These are phyloP conservation scores for Mucor sp. DNA, from an alignment of 371 early-diverging fungal species.

Conservation along the genomic window DNA sequence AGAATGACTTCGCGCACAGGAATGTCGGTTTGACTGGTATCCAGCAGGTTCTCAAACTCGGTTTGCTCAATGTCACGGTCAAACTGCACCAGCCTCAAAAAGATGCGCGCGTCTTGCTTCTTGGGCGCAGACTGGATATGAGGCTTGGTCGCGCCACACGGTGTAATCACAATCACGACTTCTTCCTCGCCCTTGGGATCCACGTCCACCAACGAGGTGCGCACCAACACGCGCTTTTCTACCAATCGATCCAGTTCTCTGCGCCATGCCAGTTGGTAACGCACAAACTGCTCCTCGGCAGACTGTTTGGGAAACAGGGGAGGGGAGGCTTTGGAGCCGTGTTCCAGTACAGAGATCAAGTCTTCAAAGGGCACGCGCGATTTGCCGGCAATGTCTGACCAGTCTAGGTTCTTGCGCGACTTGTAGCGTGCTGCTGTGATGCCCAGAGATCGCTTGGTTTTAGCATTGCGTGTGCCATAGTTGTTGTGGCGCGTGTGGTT, in stretches of 20 bases:
- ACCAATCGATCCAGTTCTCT: constrained; percentile 78
- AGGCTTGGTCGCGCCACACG: constrained; percentile 55
- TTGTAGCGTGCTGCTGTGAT: constrained; percentile 49
- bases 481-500: constrained; percentile 12
- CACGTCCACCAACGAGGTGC: constrained; percentile 65
- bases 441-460: constrained; percentile 44
- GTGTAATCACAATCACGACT: constrained; percentile 81
- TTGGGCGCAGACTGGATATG: constrained; percentile 75
- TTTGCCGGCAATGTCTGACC: constrained; percentile 50
- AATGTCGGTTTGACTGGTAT: constrained; percentile 62
- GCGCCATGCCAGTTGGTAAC: constrained; percentile 72
- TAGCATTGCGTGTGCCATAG: constrained; percentile 19
- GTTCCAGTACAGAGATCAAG: constrained; percentile 65
- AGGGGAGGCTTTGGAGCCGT: constrained; percentile 60
- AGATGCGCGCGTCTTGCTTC: constrained; percentile 81
- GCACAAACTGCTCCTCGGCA: constrained; percentile 85
- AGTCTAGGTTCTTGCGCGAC: constrained; percentile 44
- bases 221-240: constrained; percentile 70
- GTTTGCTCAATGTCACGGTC: constrained; percentile 60
- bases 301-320: constrained; percentile 76
- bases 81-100: constrained; percentile 78
- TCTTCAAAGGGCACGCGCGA: constrained; percentile 61
- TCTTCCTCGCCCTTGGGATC: constrained; percentile 70
- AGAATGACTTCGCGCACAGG: constrained; percentile 95
- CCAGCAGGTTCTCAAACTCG: constrained; percentile 73